Evolutionary conservation across 2,329 filamentous ascomycete genomes (phyloP).

Genomic region (Cercospora brassicicola): DNA sequence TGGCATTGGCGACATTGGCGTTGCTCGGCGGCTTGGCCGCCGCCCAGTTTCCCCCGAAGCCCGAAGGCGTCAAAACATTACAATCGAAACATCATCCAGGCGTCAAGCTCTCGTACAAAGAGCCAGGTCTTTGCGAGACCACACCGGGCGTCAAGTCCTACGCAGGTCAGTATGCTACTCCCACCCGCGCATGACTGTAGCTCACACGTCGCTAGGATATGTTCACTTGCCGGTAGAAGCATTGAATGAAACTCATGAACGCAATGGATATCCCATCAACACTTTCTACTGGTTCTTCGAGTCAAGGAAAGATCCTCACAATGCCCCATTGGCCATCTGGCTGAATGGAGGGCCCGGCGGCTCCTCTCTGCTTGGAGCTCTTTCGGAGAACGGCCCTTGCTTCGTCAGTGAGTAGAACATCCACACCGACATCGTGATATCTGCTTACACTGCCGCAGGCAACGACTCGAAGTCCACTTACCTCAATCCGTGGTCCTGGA

Average conservation of each 20-base stretch:
- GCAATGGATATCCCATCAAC: conserved; percentile 48
- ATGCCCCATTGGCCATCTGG: conserved; percentile 60
- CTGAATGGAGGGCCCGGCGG: conserved; percentile 61
- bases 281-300: conserved; percentile 67
- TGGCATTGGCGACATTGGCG: background rate
- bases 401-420: conserved; percentile 38
- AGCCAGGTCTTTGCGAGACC: conserved; percentile 56
- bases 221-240: conserved; percentile 36
- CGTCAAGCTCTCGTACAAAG: conserved; percentile 53
- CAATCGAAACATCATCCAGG: conserved; percentile 42
- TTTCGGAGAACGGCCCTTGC: conserved; percentile 45
- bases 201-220: conserved; percentile 40
- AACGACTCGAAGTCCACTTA: conserved; percentile 33
- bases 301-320: conserved; percentile 55
- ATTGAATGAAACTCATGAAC: conserved; percentile 36
- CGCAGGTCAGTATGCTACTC: conserved; percentile 17
- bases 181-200: too few relatives aligned
- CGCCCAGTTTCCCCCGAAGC: conserved; percentile 26
- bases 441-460: background rate
- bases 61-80: conserved; percentile 46
- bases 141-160: conserved; percentile 55
- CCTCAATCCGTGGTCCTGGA: conserved; percentile 61
- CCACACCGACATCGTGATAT: background rate
- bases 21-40: conserved; percentile 6
- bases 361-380: conserved; percentile 53